Evolutionary conservation across 2,329 filamentous ascomycete genomes (phyloP), one percentile per base, ranked within the genome.

Genomic region (Daldinia eschscholtzii): DNA sequence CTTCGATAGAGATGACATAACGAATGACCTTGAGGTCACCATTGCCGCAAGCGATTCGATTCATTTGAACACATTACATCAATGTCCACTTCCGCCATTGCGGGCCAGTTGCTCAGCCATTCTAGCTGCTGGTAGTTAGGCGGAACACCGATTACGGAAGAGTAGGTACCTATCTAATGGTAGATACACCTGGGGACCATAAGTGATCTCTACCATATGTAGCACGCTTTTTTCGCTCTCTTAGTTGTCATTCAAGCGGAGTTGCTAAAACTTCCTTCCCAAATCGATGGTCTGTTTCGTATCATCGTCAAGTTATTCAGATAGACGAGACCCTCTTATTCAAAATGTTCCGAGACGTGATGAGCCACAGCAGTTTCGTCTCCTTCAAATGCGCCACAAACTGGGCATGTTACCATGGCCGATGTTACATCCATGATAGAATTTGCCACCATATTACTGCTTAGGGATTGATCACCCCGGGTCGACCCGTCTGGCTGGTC

Each of bases 331-430:
- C 10, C 30, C 4, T 10, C 20, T 72, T 20, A 76, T 60, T 83
- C 81, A 61, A 91, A 89, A 75, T 91, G 88, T 2, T 74, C 77
- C 28, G 87, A 86, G 65, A 93, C 89, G 74, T 93, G 91, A 78
- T 90, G 85, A 9, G 87, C 87, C 9, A 93, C 89, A 7, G 91
- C 91, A 0, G 82, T 81, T 73, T 91, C 90, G 71, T 93, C 91
- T 1, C 91, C 91, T 71, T 90, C 85, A 76, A 93, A 93, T 0
- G 75, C 79, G 2, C 83, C 84, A 75, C 91, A 93, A 1, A 93
- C 87, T 0, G 91, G 91, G 76, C 91, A 93, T 5, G 79, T 83
- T 4, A 65, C 74, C 61, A 78, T 55, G 74, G 80, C 30, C 70
- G 79, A 58, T 72, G 76, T 39, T 63, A 79, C 73, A 42, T 77